Base-by-base conservation (phyloP, 2,329 filamentous ascomycete species). In the Verticillium dahliae region DNA sequence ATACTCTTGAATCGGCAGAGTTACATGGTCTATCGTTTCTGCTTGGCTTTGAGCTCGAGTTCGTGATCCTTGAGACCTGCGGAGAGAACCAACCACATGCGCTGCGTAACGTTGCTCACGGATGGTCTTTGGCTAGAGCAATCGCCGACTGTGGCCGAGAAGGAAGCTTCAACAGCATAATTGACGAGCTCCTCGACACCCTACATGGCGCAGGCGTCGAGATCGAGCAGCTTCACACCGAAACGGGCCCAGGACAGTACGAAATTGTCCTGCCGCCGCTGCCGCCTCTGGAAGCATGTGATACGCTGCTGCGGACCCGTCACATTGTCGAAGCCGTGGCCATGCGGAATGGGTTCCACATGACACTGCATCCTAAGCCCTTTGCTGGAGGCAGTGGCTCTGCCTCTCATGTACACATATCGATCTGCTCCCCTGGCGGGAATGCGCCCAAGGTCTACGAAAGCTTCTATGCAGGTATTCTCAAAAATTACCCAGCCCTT, bases 31-130 rank as follows among this genome's bases (percentile, higher is more conserved):
- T 91, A 2, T 73, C 79, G 2, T 85, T 92, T 56, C 77, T 87
- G 0, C 73, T 92, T n/a, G 92, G 91, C 0, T 96, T 95, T 66
- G 92, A 96, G 73, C 85, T 96, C 54, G 91, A 96, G 73, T 84
- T 95, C 9, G 80, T 90, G 1, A 87, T 96, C 65, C 77, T 94
- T 65, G 80, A 80, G 54, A 80, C 80, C 31, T 67, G 73, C 34
- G 65, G 72, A n/a, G 66, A 65, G 4, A 63, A 65, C 1, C 66
- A 70, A 6, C 65, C 69, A 1, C 73, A 75, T 6, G 69, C 74
- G 1, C 78, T 88, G 0, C 71, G 81, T 18, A 82, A 82, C 9
- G 79, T 81, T 56, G 86, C 85, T 1, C 90, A 94, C 68, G 86
- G 87, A 1, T 94, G 90, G 89, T 87, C 85, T 0, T 83, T 85